Evolutionary conservation across 345 rosid species (phyloP), one percentile per base, ranked within the genome.

Genomic region (Boechera retrofracta): DNA sequence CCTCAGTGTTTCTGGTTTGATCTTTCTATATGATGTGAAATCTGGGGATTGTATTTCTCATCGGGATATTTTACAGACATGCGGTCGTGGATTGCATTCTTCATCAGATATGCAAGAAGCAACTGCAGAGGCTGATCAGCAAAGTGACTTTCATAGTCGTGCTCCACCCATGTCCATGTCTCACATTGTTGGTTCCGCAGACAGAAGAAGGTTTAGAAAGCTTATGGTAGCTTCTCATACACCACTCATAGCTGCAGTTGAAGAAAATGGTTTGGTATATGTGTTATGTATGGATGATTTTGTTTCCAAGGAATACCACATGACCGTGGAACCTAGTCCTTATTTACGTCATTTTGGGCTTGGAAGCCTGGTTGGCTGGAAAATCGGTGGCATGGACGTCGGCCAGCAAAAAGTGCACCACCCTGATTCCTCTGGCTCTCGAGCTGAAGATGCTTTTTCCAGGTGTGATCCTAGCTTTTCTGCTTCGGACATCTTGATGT

Each of bases 201-300:
- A 73, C 69, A 81, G 78, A 86, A 85, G 86, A 80, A 86, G 70
- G 74, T 95, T 95, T 87, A 89, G 79, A 80, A 92, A 82, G 86
- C 81, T 95, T 76, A 79, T 92, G 64, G 75, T 73, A 80, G 88
- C 94, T 56, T 88, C 90, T 65, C 74, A 86, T 77, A 85, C 92
- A 69, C 82, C 98, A 69, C 87, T 86, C 63, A 53, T 95, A 73
- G 92, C 96, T 44, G 96, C 88, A 39, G 86, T 91, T 83, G 99
- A 95, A 80, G 88, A 89, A 77, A 77, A 69, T 77, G 94, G 94
- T 71, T 74, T 89, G 70, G 77, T 83, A 29, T 92, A 89, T 87
- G 87, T 88, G 36, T 64, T 87, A 58, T 76, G 72, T 82, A 80
- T 80, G 67, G 87, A 84, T 65, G 85, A 85, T 59, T 75, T 80